Evolutionary conservation across 768 basidiomycete genomes (phyloP).

Genomic region (Phanerochaete carnosa): DNA sequence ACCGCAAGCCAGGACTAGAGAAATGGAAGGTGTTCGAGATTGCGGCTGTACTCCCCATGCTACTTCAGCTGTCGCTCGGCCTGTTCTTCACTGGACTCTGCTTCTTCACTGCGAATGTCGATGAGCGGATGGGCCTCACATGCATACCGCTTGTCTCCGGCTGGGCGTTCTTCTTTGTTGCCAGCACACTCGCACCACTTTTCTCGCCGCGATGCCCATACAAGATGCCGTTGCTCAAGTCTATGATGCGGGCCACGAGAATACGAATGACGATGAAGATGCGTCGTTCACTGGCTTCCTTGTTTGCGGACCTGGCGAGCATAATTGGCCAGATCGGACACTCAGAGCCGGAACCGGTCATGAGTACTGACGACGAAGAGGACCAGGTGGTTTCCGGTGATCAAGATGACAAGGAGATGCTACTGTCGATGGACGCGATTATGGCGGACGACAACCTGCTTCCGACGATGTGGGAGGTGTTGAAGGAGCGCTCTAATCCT

Average conservation of each 20-base stretch:
- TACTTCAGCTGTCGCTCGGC: neutral
- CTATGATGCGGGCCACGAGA: neutral
- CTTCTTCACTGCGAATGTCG: neutral
- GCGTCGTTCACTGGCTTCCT: neutral
- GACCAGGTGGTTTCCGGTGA: neutral
- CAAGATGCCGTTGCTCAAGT: conserved; percentile 1
- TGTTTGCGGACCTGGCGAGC: neutral
- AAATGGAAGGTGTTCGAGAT: conserved; percentile 2
- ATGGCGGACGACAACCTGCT: neutral
- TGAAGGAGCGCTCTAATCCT: no score
- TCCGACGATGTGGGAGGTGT: neutral
- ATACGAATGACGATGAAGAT: neutral
- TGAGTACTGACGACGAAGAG: neutral
- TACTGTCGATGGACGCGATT: neutral
- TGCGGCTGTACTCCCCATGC: neutral
- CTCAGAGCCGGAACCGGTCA: neutral
- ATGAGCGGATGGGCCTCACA: neutral
- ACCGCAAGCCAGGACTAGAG: neutral
- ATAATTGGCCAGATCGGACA: neutral
- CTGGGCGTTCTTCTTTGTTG: neutral
- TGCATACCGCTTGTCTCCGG: neutral
- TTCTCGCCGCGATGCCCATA: conserved; percentile 5
- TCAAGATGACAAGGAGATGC: neutral
- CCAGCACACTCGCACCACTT: neutral
- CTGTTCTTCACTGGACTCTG: conserved; percentile 2